Percentiles rank a stretch among this genome's conserved stretches.
Evolutionary conservation across 225 moss, liverwort and hornwort species (phyloP).

Genomic region (Thuidium tamariscinum): DNA sequence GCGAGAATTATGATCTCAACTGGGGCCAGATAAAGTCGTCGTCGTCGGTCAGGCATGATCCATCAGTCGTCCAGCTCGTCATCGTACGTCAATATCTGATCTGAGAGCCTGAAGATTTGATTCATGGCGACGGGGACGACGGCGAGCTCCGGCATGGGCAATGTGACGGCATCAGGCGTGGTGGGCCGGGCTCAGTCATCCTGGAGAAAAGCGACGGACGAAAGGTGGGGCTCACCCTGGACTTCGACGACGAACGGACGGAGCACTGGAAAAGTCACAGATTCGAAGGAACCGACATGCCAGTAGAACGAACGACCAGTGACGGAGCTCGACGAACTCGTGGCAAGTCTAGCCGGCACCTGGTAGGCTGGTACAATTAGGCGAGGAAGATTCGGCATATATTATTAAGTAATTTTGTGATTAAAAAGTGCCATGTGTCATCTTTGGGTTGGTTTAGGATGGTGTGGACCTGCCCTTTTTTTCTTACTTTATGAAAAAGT

Average conservation of each 20-base stretch:
- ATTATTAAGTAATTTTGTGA: neutral
- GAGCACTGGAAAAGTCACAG: neutral
- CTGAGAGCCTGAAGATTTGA: neutral
- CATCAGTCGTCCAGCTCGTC: neutral
- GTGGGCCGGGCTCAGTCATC: neutral
- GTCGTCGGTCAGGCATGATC: neutral
- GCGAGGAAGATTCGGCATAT: neutral
- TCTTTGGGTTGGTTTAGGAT: neutral
- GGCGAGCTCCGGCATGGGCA: neutral
- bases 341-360: no score
- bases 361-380: no score
- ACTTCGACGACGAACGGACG: neutral
- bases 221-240: no score
- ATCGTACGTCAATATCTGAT: neutral
- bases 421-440: neutral
- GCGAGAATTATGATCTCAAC: neutral
- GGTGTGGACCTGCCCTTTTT: neutral
- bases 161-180: neutral
- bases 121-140: neutral
- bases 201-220: neutral
- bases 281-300: neutral
- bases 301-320: no score
- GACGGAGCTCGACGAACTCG: no score
- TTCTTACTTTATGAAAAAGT: no score
- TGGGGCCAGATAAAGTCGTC: neutral